Evolutionary conservation across 2,329 filamentous ascomycete genomes (phyloP), one percentile per base, ranked within the genome.

Genomic region (Diaporthe australafricana): DNA sequence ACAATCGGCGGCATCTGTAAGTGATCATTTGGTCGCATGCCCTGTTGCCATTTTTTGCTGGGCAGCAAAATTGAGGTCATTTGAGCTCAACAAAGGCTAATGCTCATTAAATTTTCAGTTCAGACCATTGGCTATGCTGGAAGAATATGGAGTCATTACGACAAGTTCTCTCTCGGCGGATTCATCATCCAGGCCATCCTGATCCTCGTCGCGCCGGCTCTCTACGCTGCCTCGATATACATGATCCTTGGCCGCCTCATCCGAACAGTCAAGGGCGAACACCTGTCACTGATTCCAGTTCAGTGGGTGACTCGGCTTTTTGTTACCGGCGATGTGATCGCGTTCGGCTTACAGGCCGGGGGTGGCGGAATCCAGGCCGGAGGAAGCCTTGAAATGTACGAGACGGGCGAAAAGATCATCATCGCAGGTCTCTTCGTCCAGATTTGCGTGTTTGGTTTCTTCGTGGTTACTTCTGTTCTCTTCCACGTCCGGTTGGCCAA

Each of bases 1-100:
- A 73, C 85, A 8, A 78, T 89, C n/a, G 87, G 87, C 14, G 84
- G 85, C 25, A 69, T 84, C 20, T 87, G 86, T 88, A 80, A 77
- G 80, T 78, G 30, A 5, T 12, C 52, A n/a, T n/a, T 22, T 20
- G 4, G n/a, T n/a, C n/a, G 11, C 7, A 9, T 2, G 7, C 0
- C 17, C 16, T 9, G 6, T 7, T 6, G 3, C 53, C 12, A 1
- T 8, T 17, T 2, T 30, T 38, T 53, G 8, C 11, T 30, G 20
- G 5, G 17, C 27, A 17, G 5, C 30, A 1, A 20, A 8, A 5
- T 52, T 4, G 40, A 17, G 12, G 22, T 2, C 2, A 8, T 5
- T 7, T 11, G 30, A 55, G 27, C 1, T 5, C 12, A 53, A 25
- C 38, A 47, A 27, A 60, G 6, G 22, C 27, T 53, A 55, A 55